These are phyloP conservation scores for Leccinum incarnatum DNA, from an alignment of 768 basidiomycete species.

Conservation along the genomic window DNA sequence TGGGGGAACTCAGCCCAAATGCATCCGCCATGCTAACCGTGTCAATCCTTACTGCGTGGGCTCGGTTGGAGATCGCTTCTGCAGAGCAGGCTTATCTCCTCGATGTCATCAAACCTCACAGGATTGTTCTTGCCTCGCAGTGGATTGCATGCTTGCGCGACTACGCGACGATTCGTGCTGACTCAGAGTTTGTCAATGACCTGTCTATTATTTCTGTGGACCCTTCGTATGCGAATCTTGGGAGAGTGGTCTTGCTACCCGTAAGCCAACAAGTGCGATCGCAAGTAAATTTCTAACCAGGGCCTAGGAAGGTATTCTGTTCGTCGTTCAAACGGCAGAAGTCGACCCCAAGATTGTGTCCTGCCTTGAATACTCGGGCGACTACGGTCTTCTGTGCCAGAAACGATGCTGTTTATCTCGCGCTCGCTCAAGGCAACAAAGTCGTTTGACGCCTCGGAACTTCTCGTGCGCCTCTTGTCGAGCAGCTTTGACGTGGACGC, in stretches of 20 bases:
- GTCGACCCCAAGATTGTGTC: no score
- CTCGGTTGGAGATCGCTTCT: conserved; percentile 82
- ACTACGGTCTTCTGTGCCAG: no score
- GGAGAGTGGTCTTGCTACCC: conserved; percentile 87
- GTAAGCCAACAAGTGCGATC: conserved; percentile 45
- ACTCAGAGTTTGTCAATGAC: conserved; percentile 83
- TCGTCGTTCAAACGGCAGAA: no score
- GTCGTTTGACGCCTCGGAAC: no score
- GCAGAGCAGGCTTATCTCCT: conserved; percentile 69
- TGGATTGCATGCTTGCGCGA: conserved; percentile 91
- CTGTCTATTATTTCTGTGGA: conserved; percentile 73
- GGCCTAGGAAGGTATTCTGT: not conserved
- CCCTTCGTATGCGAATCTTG: conserved; percentile 81
- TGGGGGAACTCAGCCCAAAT: conserved; percentile 85
- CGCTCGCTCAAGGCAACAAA: no score
- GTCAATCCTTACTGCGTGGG: conserved; percentile 93
- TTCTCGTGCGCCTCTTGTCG: no score
- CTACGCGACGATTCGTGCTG: conserved; percentile 86
- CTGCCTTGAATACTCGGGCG: no score
- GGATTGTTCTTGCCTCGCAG: conserved; percentile 66
- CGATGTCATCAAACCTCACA: conserved; percentile 80
- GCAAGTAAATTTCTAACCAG: not conserved
- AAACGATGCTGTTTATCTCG: no score
- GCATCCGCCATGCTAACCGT: conserved; percentile 94
- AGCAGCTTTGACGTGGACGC: no score